These are phyloP conservation scores for Xylaria sp. DNA, from an alignment of 2,329 filamentous ascomycete genomes.

Conservation along the genomic window DNA sequence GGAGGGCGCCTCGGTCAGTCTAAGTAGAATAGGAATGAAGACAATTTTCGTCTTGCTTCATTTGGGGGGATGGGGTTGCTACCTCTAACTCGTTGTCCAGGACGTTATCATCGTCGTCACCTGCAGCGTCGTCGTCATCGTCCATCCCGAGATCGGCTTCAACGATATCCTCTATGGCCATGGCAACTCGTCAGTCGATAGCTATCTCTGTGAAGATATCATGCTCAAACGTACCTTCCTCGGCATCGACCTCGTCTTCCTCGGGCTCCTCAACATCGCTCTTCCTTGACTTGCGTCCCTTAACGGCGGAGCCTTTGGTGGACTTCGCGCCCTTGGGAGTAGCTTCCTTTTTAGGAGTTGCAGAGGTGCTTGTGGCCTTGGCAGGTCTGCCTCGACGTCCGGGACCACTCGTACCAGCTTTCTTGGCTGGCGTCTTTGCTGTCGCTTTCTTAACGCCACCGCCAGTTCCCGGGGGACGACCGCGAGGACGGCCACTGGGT, in stretches of 20 bases:
- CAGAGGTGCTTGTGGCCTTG: slow-evolving; percentile 44
- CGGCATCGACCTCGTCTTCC: slow-evolving; percentile 40
- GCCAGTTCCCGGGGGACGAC: slow-evolving; percentile 58
- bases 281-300: slow-evolving; percentile 45
- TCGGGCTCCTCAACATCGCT: slow-evolving; percentile 46
- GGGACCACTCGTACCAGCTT: slow-evolving; percentile 33
- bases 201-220: not conserved
- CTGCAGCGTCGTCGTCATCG: slow-evolving; percentile 24
- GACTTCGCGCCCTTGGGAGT: slow-evolving; percentile 42
- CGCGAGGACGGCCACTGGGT: slow-evolving; percentile 59
- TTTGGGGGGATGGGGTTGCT: slow-evolving; percentile 28
- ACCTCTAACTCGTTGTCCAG: slow-evolving; percentile 41
- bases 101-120: slow-evolving; percentile 33
- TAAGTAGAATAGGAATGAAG: slow-evolving; percentile 12
- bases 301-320: slow-evolving; percentile 37
- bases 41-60: not conserved
- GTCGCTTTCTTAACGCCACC: slow-evolving; percentile 48
- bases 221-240: slow-evolving; percentile 40
- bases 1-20: slow-evolving; percentile 48
- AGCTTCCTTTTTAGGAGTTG: slow-evolving; percentile 48
- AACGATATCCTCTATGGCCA: slow-evolving; percentile 37
- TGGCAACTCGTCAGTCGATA: slow-evolving; percentile 22
- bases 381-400: slow-evolving; percentile 51
- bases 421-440: slow-evolving; percentile 40
- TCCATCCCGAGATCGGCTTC: slow-evolving; percentile 32